A percentile compares a stretch with the other conserved stretches of the same genome.
phyloP scores from a whole-genome alignment of 1,139 yeast genomes.

The Candida labiduridarum region DNA sequence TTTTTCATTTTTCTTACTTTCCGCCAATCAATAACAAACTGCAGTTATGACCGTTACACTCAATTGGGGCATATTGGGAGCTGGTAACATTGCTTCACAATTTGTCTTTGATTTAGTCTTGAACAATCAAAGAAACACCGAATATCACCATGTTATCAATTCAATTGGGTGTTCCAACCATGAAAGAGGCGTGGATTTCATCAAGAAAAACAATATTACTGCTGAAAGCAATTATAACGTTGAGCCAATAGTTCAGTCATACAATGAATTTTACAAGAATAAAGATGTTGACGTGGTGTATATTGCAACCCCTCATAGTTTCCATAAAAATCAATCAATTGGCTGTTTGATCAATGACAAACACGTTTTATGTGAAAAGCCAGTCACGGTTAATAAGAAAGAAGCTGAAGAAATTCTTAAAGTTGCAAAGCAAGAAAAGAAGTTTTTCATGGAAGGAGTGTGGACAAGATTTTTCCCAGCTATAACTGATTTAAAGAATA shows the following conservation, averaged over 20 bases:
- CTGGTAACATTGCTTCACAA: slow-evolving; percentile 46
- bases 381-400: slow-evolving; percentile 53
- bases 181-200: slow-evolving; percentile 30
- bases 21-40: not conserved
- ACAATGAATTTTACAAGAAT: slow-evolving; percentile 43
- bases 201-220: slow-evolving; percentile 19
- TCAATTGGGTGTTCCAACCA: slow-evolving; percentile 35
- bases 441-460: slow-evolving; percentile 64
- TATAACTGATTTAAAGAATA: slow-evolving; percentile 36
- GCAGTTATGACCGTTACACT: slow-evolving; percentile 20
- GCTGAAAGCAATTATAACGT: slow-evolving; percentile 22
- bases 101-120: slow-evolving; percentile 40
- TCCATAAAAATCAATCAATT: slow-evolving; percentile 53
- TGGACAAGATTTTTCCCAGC: slow-evolving; percentile 69
- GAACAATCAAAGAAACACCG: slow-evolving; percentile 25
- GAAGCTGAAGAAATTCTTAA: slow-evolving; percentile 48
- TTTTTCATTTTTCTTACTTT: not conserved
- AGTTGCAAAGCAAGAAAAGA: slow-evolving; percentile 46
- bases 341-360: slow-evolving; percentile 52
- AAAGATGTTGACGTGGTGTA: slow-evolving; percentile 54
- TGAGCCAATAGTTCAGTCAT: slow-evolving; percentile 24
- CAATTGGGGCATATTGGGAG: slow-evolving; percentile 50
- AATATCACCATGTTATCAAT: slow-evolving; percentile 28
- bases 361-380: slow-evolving; percentile 64
- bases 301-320: slow-evolving; percentile 61